Percentiles rank a stretch among this genome's conserved stretches.
These are phyloP conservation scores for Cladosporium sp. DNA, from an alignment of 2,329 filamentous ascomycete species.

Conservation along the genomic window DNA sequence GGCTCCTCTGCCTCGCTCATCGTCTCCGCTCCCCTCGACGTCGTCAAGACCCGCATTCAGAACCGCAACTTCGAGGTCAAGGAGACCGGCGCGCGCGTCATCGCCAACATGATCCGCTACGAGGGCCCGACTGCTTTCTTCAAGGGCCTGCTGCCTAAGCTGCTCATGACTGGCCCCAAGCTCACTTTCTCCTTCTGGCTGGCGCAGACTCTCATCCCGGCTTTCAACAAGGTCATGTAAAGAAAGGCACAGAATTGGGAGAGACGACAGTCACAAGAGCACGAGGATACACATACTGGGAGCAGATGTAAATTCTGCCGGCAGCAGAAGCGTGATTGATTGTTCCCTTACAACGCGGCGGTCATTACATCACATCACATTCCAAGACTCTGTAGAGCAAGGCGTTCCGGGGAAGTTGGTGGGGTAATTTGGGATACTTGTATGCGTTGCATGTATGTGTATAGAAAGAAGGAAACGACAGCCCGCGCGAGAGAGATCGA, in stretches of 20 bases:
- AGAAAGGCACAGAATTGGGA: neutral
- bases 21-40: slow-evolving; percentile 91
- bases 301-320: too few species aligned
- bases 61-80: slow-evolving; percentile 99
- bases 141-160: slow-evolving; percentile 94
- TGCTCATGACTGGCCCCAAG: slow-evolving; percentile 98
- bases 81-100: slow-evolving; percentile 84
- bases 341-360: neutral
- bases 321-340: too few species aligned
- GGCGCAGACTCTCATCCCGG: slow-evolving; percentile 93
- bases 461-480: too few species aligned
- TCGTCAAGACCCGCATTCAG: slow-evolving; percentile 97
- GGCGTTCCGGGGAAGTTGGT: neutral
- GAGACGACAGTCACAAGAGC: too few species aligned
- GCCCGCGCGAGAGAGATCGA: neutral
- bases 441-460: neutral
- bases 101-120: slow-evolving; percentile 86
- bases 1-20: slow-evolving; percentile 92
- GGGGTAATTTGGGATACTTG: neutral
- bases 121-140: slow-evolving; percentile 87
- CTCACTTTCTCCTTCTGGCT: slow-evolving; percentile 99
- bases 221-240: slow-evolving; percentile 67
- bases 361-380: neutral
- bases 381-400: neutral
- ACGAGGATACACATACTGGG: too few species aligned